Conservation (phyloP, 2,329 filamentous ascomycete species). For the Moelleriella libera region DNA sequence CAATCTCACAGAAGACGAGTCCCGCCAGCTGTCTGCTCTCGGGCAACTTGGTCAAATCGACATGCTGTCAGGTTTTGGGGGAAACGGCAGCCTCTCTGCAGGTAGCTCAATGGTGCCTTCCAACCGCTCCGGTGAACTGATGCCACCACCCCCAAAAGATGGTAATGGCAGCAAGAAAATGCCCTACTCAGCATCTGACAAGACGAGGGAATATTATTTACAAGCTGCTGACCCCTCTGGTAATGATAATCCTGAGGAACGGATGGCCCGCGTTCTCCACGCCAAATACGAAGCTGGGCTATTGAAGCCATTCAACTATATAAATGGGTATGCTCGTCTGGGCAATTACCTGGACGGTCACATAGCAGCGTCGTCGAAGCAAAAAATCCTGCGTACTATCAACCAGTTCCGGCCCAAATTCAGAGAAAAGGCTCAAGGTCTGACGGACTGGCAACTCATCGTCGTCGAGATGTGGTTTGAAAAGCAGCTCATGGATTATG, state of each 20-base stretch:
- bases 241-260: constrained; percentile 71
- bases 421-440: constrained; percentile 77
- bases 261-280: constrained; percentile 85
- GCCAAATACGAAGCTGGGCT: constrained; percentile 95
- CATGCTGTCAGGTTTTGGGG: constrained; percentile 34
- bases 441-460: constrained; percentile 89
- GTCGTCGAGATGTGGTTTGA: constrained; percentile 99
- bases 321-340: constrained; percentile 84
- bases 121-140: constrained; percentile 19
- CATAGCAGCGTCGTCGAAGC: constrained; percentile 66
- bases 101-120: constrained; percentile 9
- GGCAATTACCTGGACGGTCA: constrained; percentile 87
- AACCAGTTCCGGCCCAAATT: constrained; percentile 93
- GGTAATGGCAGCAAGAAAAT: constrained; percentile 43
- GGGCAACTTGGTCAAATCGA: constrained; percentile 28
- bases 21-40: constrained; percentile 29
- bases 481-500: constrained; percentile 89
- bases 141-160: constrained; percentile 32
- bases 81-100: constrained; percentile 18
- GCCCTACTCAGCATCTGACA: constrained; percentile 57
- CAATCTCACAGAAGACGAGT: constrained; percentile 54
- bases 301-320: constrained; percentile 94
- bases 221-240: constrained; percentile 91
- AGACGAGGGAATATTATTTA: constrained; percentile 83
- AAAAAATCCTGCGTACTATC: constrained; percentile 83